Conservation (phyloP, 768 basidiomycete genomes). For the Fomitopsis pulvina region DNA sequence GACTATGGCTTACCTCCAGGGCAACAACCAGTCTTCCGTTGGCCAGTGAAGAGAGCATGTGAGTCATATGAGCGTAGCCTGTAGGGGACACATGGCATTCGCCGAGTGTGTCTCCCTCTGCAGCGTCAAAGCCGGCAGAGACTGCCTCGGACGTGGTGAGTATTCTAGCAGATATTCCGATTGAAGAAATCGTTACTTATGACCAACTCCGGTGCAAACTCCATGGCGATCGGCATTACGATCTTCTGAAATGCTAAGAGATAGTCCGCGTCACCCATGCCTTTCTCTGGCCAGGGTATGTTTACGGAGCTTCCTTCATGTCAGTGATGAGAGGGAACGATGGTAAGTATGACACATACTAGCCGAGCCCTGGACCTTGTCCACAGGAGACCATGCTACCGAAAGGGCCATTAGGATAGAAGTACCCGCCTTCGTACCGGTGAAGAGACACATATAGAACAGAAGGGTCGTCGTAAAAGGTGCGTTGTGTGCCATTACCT, state of each 20-base stretch:
- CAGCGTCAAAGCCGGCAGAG: constrained; percentile 97
- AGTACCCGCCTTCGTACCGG: constrained; percentile 85
- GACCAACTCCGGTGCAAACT: constrained; percentile 93
- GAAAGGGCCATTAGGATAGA: constrained; percentile 91
- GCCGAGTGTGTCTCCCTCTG: constrained; percentile 86
- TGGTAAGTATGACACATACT: constrained; percentile 41
- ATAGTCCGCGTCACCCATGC: constrained; percentile 94
- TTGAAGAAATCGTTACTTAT: constrained; percentile 58
- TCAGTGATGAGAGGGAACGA: not conserved
- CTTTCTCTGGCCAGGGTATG: constrained; percentile 85
- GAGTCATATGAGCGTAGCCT: constrained; percentile 98
- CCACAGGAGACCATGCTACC: constrained; percentile 85
- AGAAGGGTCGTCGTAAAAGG: constrained; percentile 88
- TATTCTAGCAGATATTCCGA: no score
- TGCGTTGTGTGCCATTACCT: constrained; percentile 97
- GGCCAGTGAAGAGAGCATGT: constrained; percentile 88
- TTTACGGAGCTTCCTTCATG: constrained; percentile 96
- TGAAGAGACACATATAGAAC: constrained; percentile 94
- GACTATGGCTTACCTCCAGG: constrained; percentile 61
- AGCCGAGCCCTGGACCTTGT: constrained; percentile 77
- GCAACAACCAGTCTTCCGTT: constrained; percentile 87
- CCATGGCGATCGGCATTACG: constrained; percentile 94
- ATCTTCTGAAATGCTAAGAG: constrained; percentile 94
- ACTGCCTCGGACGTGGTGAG: constrained; percentile 48
- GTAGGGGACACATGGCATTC: constrained; percentile 86